Evolutionary conservation across 805 yeast species (phyloP), one percentile per base, ranked within the genome.

Genomic region (Candida insectorum): DNA sequence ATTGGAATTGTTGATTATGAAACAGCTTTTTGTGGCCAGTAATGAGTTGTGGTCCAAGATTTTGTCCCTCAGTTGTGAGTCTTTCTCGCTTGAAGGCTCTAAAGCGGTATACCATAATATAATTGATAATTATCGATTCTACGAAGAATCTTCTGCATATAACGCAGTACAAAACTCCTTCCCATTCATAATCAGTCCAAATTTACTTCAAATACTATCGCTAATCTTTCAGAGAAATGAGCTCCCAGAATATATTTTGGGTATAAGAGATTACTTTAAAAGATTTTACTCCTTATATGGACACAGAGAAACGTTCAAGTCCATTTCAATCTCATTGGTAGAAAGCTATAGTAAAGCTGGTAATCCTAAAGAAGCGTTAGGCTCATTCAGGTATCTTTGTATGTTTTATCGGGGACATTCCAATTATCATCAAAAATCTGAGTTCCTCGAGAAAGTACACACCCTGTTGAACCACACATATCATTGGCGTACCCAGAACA

Each of bases 211-310:
- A 26, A 38, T 39, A 6, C 38, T 66, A 8, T 56, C 60, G 1
- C 23, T 46, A 5, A 54, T 64, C 5, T 65, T 61, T 33, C 45
- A 47, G 11, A 52, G 48, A 7, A 42, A 54, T 21, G 47, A 48
- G 8, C 60, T 58, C 33, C 41, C 48, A 1, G 36, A 38, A 6
- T 46, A 58, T 23, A 45, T 64, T 3, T 39, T 52, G 11, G 69
- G 69, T 1, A 30, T 65, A 13, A 29, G 53, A 2, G 44, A 39
- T 11, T 66, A 66, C 38, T 65, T 65, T 47, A 58, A 57, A 41
- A 44, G 67, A 22, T 65, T 54, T 37, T 66, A 60, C 44, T 64
- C 69, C 2, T 52, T 54, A 29, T 38, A 48, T 13, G 53, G 60
- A 18, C 62, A 65, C 41, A 37, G 49, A 24, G 34, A 28, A 5